Base-by-base conservation (phyloP, 2,329 filamentous ascomycete genomes). In the Ustilaginoidea virens region DNA sequence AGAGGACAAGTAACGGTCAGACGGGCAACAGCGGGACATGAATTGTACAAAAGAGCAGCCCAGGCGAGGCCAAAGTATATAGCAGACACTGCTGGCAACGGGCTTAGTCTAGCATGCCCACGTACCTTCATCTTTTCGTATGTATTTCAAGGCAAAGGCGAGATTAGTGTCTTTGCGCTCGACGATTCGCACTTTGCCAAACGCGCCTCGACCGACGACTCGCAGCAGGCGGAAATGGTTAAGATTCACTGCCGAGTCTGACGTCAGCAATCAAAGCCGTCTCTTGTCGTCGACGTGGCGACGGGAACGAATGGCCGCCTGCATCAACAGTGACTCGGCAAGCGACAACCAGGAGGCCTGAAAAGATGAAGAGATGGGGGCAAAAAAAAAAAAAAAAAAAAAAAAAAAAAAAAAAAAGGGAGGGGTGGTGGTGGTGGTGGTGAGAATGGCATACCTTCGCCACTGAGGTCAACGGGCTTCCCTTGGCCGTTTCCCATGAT, bases 401-500 rank as follows among this genome's bases (percentile, higher is more conserved):
- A n/a, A n/a, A n/a, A n/a, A n/a, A n/a, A n/a, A n/a, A 11, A 7
- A 5, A 4, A 24, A 12, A 12, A 24, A 15, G 28, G 22, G 30
- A 32, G 29, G 33, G 31, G 25, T 29, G 27, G 31, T 26, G 31
- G 31, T 33, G 30, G 32, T 31, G 28, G 25, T 33, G 32, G 25
- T 22, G 35, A 23, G 21, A 28, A n/a, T 25, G 23, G 45, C 50
- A 30, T 63, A 92, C 85, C 81, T 77, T 93, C 81, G 61, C 92
- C 86, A 59, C 79, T 81, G 59, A 86, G 77, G 53, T 85, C 78
- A 61, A 92, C 73, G 56, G 81, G 82, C 58, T 94, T 94, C 57
- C 86, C 86, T 58, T 87, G 85, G 52, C 77, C 80, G 61, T 96
- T 94, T 53, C 87, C 87, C 87, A 96, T 96, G 39, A 90, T 93